phyloP scores from a whole-genome alignment of 257 asterid species.

The Jacaranda mimosifolia region DNA sequence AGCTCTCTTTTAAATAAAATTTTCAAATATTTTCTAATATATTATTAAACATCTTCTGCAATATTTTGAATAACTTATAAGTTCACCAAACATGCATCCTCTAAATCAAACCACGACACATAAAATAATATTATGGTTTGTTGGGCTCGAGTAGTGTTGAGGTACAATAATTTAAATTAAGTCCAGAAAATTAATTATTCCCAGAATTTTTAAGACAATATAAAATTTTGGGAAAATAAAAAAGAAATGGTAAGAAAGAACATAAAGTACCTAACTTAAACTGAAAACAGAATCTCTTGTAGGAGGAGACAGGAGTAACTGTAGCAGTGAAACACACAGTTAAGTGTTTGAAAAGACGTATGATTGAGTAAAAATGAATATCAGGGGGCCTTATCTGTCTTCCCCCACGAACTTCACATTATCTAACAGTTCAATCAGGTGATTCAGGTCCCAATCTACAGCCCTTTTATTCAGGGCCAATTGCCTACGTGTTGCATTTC shows the following conservation, averaged over 20 bases:
- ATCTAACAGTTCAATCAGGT: constrained; percentile 11
- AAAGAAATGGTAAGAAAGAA: neutral
- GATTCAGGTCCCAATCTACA: constrained; percentile 23
- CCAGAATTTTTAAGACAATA: too few species aligned
- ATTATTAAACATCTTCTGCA: too few species aligned
- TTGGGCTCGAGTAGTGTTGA: too few species aligned
- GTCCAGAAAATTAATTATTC: too few species aligned
- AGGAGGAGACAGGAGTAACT: constrained; percentile 24
- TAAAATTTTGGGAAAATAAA: too few species aligned
- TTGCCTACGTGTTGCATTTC: constrained; percentile 6
- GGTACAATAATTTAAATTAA: too few species aligned
- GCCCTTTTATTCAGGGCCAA: neutral
- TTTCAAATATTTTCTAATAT: too few species aligned
- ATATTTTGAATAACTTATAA: too few species aligned
- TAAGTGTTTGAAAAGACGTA: constrained; percentile 30
- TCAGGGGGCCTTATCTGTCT: constrained; percentile 1
- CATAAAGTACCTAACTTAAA: neutral
- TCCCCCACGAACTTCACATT: constrained; percentile 11
- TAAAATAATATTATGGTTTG: too few species aligned
- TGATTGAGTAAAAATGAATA: constrained; percentile 16
- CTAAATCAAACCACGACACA: too few species aligned
- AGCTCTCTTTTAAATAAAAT: too few species aligned
- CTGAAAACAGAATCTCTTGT: constrained; percentile 13
- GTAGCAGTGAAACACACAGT: constrained; percentile 1
- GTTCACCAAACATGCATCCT: too few species aligned